Evolutionary conservation across 805 yeast genomes (phyloP), one percentile per base, ranked within the genome.

Genomic region (Candida jianshihensis): DNA sequence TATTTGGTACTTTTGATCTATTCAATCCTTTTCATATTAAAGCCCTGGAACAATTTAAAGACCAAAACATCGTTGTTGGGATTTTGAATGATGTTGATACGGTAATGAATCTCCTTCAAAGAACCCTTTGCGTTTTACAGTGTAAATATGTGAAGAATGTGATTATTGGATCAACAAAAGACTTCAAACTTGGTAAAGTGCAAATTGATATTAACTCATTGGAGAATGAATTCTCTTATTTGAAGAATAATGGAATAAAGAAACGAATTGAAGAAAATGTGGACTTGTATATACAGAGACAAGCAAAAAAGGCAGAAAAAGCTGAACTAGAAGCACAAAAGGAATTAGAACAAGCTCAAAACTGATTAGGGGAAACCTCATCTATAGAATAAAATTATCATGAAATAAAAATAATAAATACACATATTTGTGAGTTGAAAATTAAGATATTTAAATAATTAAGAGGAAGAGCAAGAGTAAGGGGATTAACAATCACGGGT

Each of bases 1-100:
- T 86, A 14, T 82, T 77, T 45, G 97, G 97, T 11, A 82, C 83
- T 1, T 92, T 89, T 63, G 98, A 92, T 58, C 67, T 92, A 37
- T 89, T 92, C 62, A 88, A 87, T 57, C 88, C 95, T 16, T 97
- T 95, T 16, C 97, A 92, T 56, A 85, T 90, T 39, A 81, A 78
- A 46, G 81, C 81, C 9, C 64, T 90, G 42, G 57, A 58, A 25
- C 46, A 51, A 17, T 72, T 75, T 0, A 42, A 49, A 5, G 53
- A 51, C 13, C 56, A 50, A 3, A 56, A 59, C 9, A 75, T 86
- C 1, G 59, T 84, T 2, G 85, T 81, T 9, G 95, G 95, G 3
- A 54, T 86, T 17, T 75, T 71, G 47, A 75, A 70, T 53, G 92
- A 80, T 54, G 89, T 88, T 34, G 77, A 76, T 47, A 75, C 95